Evolutionary conservation across 768 basidiomycete species (phyloP).

Genomic region (Chlorophyllum brunneum): DNA sequence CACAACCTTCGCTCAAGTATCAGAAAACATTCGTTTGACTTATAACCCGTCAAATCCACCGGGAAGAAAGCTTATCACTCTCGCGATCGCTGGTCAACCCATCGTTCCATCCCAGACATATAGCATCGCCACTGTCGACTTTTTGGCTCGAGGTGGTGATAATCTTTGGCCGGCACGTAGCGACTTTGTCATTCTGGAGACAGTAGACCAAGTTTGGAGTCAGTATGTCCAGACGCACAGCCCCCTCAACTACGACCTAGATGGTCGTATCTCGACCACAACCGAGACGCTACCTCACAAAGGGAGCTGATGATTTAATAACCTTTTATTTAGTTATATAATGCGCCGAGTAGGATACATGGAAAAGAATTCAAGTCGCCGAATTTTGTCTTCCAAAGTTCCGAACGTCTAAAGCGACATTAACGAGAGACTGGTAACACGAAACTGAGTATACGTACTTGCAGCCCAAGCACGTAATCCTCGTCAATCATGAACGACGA

Average conservation of each 20-base stretch:
- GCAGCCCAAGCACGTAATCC: constrained; percentile 2
- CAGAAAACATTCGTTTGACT: constrained; percentile 29
- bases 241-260: constrained; percentile 21
- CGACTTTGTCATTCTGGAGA: constrained; percentile 27
- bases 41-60: constrained; percentile 26
- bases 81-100: constrained; percentile 24
- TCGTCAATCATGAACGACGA: constrained; percentile 11
- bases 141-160: constrained; percentile 31
- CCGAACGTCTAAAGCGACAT: background rate
- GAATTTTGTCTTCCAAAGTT: constrained; percentile 6
- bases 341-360: constrained; percentile 1
- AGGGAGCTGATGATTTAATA: constrained; percentile 9
- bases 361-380: constrained; percentile 2
- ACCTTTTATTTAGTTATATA: background rate
- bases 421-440: background rate
- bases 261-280: constrained; percentile 21
- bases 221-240: constrained; percentile 24
- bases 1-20: constrained; percentile 40
- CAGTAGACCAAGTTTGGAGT: constrained; percentile 29
- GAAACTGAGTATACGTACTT: background rate
- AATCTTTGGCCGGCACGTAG: constrained; percentile 27
- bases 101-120: constrained; percentile 25
- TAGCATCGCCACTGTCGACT: constrained; percentile 29
- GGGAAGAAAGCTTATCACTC: constrained; percentile 26
- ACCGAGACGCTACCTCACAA: constrained; percentile 20